Evolutionary conservation across 2,329 filamentous ascomycete species (phyloP), one percentile per base, ranked within the genome.

Genomic region (Colletotrichum coccodes): DNA sequence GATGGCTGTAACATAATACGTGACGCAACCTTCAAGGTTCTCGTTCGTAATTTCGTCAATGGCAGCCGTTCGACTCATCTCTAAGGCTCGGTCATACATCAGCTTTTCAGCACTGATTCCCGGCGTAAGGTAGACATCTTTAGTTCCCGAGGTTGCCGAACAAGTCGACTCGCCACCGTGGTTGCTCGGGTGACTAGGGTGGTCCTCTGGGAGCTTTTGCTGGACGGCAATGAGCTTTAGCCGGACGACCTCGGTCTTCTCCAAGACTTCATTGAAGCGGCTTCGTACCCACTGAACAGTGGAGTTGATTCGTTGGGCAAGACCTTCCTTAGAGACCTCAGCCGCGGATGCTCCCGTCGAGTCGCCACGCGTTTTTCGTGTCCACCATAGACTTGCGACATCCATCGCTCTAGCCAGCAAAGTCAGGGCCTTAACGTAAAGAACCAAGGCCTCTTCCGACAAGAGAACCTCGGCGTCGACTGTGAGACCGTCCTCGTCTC

Each of bases 41-140:
- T 96, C 93, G 65, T 95, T 94, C 2, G 96, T 94, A 57, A 99
- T 92, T 81, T 99, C 96, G 74, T 97, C 97, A 76, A 98, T 96
- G 8, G 96, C 96, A 8, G 96, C 95, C 4, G 93, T 90, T 60
- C 94, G 90, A 78, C 94, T 98, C 96, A 99, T 98, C 79, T 99
- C 96, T 26, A 98, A 84, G 0, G 96, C 96, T 53, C 96, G 93
- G 74, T 99, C 96, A 77, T 98, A 99, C 94, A 99, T 98, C 52
- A 99, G 85, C 81, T 95, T 97, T 82, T 98, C 96, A 0, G 96
- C 96, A 26, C 94, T 98, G 64, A 98, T 91, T 1, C 95, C 96
- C 2, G 93, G 90, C 16, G 93, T 97, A 30, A 99, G 86, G 54
- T 92, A 89, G 30, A 98, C 94, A 60, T 93, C 92, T 70, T 96